Evolutionary conservation across 2,329 filamentous ascomycete species (phyloP), one percentile per base, ranked within the genome.

Genomic region (Neonectria punicea): DNA sequence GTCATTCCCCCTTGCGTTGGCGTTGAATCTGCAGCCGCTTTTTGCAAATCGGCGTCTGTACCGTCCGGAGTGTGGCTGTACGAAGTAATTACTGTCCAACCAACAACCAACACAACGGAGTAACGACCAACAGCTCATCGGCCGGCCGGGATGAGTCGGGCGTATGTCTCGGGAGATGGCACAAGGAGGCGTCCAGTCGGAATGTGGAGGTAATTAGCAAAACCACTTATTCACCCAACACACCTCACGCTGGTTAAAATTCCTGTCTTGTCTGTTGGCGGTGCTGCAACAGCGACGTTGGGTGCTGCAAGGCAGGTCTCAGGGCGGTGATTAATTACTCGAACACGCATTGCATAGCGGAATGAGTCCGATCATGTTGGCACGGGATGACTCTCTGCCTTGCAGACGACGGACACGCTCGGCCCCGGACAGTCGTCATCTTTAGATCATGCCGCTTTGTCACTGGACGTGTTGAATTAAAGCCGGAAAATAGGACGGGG

Each of bases 121-220:
- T 58, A 69, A 65, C 39, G 57, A 55, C 61, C 49, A 69, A 63
- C 59, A 54, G 51, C 46, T 55, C 63, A 55, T 60, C 49, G 20
- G 55, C 47, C 47, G 39, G 50, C 58, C 51, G 41, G 67, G 58
- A 60, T 54, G 55, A 63, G 28, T 73, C 68, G 68, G 70, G 63
- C 46, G 57, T 53, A 63, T 34, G 30, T 18, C 51, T 55, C 58
- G 55, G 65, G 41, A 43, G 39, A 59, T 61, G 53, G 60, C 54
- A 44, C 25, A 28, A 44, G 41, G 25, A 46, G 51, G 58, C 53
- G 61, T 51, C 59, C 46, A 62, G 61, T 58, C 58, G 47, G 69
- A 68, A 68, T 57, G 22, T 18, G 58, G 44, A 55, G 46, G 43
- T 44, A 39, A n/a, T n/a, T 16, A 9, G 49, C 16, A 39, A 9